Conservation (phyloP, 73 alveolate species). For the Symbiodinium natans region DNA sequence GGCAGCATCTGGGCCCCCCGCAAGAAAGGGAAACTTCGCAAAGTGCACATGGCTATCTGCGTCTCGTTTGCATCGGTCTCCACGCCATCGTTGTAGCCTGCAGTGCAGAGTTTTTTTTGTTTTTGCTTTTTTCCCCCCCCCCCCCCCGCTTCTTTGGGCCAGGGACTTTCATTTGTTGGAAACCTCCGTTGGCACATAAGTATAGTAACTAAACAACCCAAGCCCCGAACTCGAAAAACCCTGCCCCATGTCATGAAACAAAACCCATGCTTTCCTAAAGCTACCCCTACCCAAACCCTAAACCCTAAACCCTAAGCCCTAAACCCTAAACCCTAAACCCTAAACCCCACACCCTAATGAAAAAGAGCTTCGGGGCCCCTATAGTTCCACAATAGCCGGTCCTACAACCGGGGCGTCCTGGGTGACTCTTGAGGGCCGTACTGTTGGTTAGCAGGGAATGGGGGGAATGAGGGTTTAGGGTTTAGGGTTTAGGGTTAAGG, state of each 20-base stretch:
- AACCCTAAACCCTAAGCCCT: neutral
- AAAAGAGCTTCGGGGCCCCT: too few species aligned
- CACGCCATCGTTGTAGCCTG: slow-evolving; percentile 79
- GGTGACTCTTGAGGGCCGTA: too few species aligned
- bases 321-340: neutral
- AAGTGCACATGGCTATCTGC: slow-evolving; percentile 89
- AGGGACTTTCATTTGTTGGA: neutral
- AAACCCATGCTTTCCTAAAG: neutral
- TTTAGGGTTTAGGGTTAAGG: too few species aligned
- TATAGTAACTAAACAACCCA: neutral
- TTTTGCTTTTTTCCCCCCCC: too few species aligned
- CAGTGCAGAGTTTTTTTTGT: neutral
- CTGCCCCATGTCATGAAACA: neutral
- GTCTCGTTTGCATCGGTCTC: slow-evolving; percentile 85
- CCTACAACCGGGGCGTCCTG: neutral
- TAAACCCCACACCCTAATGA: too few species aligned
- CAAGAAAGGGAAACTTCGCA: slow-evolving; percentile 66
- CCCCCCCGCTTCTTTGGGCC: neutral
- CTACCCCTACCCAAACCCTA: neutral
- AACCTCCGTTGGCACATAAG: neutral
- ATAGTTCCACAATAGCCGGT: too few species aligned
- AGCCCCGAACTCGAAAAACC: neutral
- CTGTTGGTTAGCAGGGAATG: too few species aligned
- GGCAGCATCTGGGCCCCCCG: neutral
- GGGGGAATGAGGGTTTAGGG: too few species aligned